Evolutionary conservation across 768 basidiomycete species (phyloP), one percentile per base, ranked within the genome.

Genomic region (Tulasnella sp.): DNA sequence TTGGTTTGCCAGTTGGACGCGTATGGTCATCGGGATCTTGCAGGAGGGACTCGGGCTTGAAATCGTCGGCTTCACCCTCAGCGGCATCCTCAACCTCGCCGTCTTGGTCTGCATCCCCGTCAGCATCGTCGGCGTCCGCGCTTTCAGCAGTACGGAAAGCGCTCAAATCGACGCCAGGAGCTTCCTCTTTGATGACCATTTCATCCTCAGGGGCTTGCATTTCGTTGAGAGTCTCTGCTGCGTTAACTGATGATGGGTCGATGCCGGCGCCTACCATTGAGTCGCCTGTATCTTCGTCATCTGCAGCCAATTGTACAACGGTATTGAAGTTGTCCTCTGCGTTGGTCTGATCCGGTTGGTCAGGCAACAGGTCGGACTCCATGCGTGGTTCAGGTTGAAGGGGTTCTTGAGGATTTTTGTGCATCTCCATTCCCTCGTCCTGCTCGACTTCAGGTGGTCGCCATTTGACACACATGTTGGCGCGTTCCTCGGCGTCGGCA

Each of bases 401-500:
- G 19, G 36, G 19, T n/a, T 49, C 51, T 6, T 59, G 36, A 17
- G 41, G 15, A 29, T n/a, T n/a, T n/a, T n/a, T n/a, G n/a, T n/a
- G n/a, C n/a, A n/a, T n/a, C 29, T 49, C 42, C 34, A 39, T 14
- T 58, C 53, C 45, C 12, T 34, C 29, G 9, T 19, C 27, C 27
- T 60, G 57, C 15, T 58, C 39, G 14, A 43, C 32, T 3, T 43
- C 56, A 0, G 67, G 63, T n/a, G 54, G 39, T 2, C 51, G n/a
- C 9, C 57, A 45, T 12, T 36, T 51, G 2, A 74, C 70, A 63
- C 88, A 88, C 29, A 76, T 73, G 2, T 69, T 71, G 2, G 81
- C 69, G 37, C 88, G 78, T 59, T 82, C 80, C 62, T 82, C 82
- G 19, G 74, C 74, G 9, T 74, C 76, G 21, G 84, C 81, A 50